These are phyloP conservation scores for Colletotrichum theobromicola DNA, from an alignment of 2,329 filamentous ascomycete species.

Conservation along the genomic window DNA sequence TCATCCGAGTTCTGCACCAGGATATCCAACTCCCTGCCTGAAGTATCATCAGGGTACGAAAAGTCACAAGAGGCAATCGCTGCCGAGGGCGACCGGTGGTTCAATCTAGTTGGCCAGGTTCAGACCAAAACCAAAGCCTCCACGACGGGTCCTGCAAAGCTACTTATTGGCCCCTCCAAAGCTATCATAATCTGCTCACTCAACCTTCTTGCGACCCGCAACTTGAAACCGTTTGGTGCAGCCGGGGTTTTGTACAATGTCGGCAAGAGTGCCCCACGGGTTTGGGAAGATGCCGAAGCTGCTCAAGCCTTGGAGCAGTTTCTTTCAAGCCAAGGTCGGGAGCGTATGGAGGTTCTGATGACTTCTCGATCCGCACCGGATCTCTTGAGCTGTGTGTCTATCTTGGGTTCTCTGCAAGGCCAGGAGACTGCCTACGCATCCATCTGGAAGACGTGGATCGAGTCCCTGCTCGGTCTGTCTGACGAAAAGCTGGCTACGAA, in stretches of 20 bases:
- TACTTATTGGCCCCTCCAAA: constrained; percentile 34
- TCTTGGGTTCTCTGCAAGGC: constrained; percentile 50
- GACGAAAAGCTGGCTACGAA: constrained; percentile 33
- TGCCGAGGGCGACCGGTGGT: constrained; percentile 71
- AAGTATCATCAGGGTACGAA: constrained; percentile 78
- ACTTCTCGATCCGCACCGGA: constrained; percentile 71
- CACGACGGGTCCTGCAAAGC: constrained; percentile 12
- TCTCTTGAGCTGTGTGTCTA: constrained; percentile 69
- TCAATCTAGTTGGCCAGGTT: constrained; percentile 59
- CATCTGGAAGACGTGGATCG: constrained; percentile 51
- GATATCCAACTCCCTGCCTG: constrained; percentile 78
- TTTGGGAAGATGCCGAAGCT: constrained; percentile 41
- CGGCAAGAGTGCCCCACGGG: constrained; percentile 34
- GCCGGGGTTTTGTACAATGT: constrained; percentile 46
- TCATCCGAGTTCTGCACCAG: constrained; percentile 65
- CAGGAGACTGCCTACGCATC: constrained; percentile 40
- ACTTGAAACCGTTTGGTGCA: constrained; percentile 63
- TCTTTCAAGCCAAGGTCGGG: constrained; percentile 55
- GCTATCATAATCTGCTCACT: constrained; percentile 32
- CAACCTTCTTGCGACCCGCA: constrained; percentile 51
- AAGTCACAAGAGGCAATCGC: constrained; percentile 74
- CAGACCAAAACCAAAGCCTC: constrained; percentile 32
- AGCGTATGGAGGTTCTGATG: constrained; percentile 64
- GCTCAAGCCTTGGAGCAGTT: constrained; percentile 44
- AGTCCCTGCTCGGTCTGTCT: constrained; percentile 40